phyloP scores from a whole-genome alignment of 495 filamentous ascomycete species.

The Xylaria telfairii region DNA sequence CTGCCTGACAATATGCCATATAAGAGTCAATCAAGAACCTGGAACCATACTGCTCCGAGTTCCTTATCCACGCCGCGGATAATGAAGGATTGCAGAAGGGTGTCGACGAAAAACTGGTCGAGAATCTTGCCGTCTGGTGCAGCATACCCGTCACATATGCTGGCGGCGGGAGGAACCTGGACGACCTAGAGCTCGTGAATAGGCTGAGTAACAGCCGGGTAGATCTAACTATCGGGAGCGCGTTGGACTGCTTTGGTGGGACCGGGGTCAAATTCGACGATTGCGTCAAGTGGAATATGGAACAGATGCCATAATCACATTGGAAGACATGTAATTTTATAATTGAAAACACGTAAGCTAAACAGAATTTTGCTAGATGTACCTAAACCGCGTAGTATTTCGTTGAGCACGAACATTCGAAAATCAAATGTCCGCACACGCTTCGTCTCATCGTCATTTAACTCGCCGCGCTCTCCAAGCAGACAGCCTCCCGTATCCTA shows the following conservation, averaged over 20 bases:
- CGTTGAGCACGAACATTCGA: constrained; percentile 28
- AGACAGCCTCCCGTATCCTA: constrained; percentile 25
- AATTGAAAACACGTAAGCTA: neutral
- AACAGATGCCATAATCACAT: constrained; percentile 31
- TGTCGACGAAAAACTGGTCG: constrained; percentile 84
- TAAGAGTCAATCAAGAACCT: constrained; percentile 78
- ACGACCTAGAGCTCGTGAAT: constrained; percentile 82
- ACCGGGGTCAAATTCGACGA: constrained; percentile 82
- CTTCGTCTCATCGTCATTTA: constrained; percentile 36
- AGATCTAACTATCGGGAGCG: constrained; percentile 95
- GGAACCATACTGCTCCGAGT: constrained; percentile 92
- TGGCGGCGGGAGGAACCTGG: constrained; percentile 81
- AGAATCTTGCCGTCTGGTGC: constrained; percentile 80
- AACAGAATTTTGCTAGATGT: constrained; percentile 8
- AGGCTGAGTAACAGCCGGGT: constrained; percentile 77
- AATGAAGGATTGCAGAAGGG: constrained; percentile 91
- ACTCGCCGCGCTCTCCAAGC: constrained; percentile 21
- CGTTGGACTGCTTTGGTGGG: constrained; percentile 94
- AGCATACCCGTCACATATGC: constrained; percentile 94
- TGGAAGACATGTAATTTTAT: constrained; percentile 1
- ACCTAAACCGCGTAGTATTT: constrained; percentile 15
- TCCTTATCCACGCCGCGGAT: constrained; percentile 98
- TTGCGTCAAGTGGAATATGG: constrained; percentile 84
- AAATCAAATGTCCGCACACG: constrained; percentile 33
- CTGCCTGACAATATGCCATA: constrained; percentile 14